These are phyloP conservation scores for Aspergillus latus DNA, from an alignment of 2,329 filamentous ascomycete species.

Conservation along the genomic window DNA sequence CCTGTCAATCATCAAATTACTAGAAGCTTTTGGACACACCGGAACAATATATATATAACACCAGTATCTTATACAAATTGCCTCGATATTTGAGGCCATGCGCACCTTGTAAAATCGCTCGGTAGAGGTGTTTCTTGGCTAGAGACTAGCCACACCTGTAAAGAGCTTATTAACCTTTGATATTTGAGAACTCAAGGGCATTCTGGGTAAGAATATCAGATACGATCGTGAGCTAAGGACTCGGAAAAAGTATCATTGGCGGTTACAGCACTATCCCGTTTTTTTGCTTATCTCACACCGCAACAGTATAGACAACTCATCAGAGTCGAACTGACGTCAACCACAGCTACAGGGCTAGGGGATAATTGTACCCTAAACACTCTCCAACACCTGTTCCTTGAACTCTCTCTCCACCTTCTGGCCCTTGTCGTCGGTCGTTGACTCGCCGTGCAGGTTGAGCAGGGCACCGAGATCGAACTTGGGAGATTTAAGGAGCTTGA, in stretches of 20 bases:
- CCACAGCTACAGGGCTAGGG: slow-evolving; percentile 76
- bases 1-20: too few species aligned
- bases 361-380: slow-evolving; percentile 71
- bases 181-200: too few species aligned
- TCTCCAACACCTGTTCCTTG: slow-evolving; percentile 95
- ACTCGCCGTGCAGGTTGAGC: slow-evolving; percentile 96
- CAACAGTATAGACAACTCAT: slow-evolving; percentile 5
- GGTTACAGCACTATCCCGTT: slow-evolving; percentile 14
- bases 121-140: too few species aligned
- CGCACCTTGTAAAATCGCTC: too few species aligned
- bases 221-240: not conserved
- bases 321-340: not conserved
- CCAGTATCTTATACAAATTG: too few species aligned
- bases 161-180: too few species aligned
- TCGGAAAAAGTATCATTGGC: slow-evolving; percentile 12
- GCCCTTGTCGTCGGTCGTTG: slow-evolving; percentile 89
- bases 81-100: too few species aligned
- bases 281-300: slow-evolving; percentile 12
- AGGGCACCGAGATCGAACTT: slow-evolving; percentile 99
- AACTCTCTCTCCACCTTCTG: slow-evolving; percentile 99
- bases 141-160: too few species aligned
- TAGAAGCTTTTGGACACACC: too few species aligned
- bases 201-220: too few species aligned
- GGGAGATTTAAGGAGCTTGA: slow-evolving; percentile 97
- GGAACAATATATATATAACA: too few species aligned